These are phyloP conservation scores for Teunomyces gatunensis DNA, from an alignment of 805 yeast species.

Conservation along the genomic window DNA sequence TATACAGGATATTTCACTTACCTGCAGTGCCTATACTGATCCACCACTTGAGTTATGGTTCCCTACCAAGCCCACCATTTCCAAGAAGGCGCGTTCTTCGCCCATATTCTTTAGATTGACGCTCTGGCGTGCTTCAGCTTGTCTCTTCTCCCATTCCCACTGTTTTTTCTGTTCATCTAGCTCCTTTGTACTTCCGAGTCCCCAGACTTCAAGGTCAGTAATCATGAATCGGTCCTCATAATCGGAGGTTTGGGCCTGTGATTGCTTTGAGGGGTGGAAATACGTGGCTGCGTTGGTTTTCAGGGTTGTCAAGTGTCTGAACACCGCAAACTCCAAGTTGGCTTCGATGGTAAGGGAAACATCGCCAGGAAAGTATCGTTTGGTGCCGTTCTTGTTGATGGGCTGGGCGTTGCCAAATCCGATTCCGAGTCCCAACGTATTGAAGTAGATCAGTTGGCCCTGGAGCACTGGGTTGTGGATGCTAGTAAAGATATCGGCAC, in stretches of 20 bases:
- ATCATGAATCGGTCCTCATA: conserved; percentile 72
- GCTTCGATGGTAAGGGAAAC: conserved; percentile 78
- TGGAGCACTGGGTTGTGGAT: conserved; percentile 29
- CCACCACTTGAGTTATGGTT: conserved; percentile 46
- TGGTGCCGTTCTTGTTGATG: conserved; percentile 38
- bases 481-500: conserved; percentile 49
- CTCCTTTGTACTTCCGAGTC: conserved; percentile 79
- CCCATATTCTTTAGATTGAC: conserved; percentile 65
- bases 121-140: conserved; percentile 73
- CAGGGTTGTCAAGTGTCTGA: conserved; percentile 61
- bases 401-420: conserved; percentile 81
- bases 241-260: conserved; percentile 15
- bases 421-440: conserved; percentile 71
- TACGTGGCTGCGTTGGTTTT: conserved; percentile 20
- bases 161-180: conserved; percentile 69
- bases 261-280: conserved; percentile 25
- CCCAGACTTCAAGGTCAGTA: conserved; percentile 86
- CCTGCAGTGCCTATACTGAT: conserved; percentile 31
- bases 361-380: conserved; percentile 63
- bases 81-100: conserved; percentile 83
- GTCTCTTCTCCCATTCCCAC: conserved; percentile 92
- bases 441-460: conserved; percentile 56
- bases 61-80: conserved; percentile 71
- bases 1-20: not conserved
- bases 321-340: conserved; percentile 74